These are phyloP conservation scores for Ampelomyces quisqualis DNA, from an alignment of 2,329 filamentous ascomycete species.

Conservation along the genomic window DNA sequence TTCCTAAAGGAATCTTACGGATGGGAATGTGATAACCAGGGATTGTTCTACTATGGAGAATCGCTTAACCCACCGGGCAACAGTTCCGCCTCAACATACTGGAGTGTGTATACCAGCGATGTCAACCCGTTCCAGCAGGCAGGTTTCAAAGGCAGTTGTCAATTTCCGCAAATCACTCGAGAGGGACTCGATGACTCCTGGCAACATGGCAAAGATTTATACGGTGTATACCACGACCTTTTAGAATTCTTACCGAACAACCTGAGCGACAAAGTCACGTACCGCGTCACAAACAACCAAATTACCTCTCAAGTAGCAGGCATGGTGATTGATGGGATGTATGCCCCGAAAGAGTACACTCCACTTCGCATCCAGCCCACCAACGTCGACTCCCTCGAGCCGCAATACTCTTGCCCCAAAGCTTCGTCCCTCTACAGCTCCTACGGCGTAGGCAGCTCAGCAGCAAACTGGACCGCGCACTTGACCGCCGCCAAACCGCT, in stretches of 20 bases:
- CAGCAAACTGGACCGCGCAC: conserved; percentile 62
- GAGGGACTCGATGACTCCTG: conserved; percentile 72
- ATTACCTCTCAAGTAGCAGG: conserved; percentile 80
- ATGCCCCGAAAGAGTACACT: conserved; percentile 21
- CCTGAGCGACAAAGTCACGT: conserved; percentile 53
- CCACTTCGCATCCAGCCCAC: conserved; percentile 53
- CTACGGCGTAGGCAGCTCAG: conserved; percentile 49
- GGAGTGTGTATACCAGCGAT: conserved; percentile 62
- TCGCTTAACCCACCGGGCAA: conserved; percentile 53
- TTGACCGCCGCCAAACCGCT: conserved; percentile 58
- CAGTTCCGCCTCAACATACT: conserved; percentile 60
- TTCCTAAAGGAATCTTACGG: conserved; percentile 72
- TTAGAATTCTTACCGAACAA: conserved; percentile 65
- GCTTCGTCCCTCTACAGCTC: conserved; percentile 50
- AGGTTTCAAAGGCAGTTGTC: conserved; percentile 72
- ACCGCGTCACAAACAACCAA: conserved; percentile 76
- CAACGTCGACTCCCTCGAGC: conserved; percentile 71
- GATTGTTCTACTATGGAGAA: conserved; percentile 68
- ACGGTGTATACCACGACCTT: conserved; percentile 70
- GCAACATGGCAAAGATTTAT: conserved; percentile 75
- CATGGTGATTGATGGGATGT: conserved; percentile 72
- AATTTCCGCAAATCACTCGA: conserved; percentile 78
- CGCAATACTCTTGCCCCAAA: conserved; percentile 65
- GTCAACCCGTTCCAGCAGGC: conserved; percentile 66
- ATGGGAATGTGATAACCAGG: conserved; percentile 72